phyloP scores from a whole-genome alignment of 192 early-diverging fungal species.

The Coemansia sp. region DNA sequence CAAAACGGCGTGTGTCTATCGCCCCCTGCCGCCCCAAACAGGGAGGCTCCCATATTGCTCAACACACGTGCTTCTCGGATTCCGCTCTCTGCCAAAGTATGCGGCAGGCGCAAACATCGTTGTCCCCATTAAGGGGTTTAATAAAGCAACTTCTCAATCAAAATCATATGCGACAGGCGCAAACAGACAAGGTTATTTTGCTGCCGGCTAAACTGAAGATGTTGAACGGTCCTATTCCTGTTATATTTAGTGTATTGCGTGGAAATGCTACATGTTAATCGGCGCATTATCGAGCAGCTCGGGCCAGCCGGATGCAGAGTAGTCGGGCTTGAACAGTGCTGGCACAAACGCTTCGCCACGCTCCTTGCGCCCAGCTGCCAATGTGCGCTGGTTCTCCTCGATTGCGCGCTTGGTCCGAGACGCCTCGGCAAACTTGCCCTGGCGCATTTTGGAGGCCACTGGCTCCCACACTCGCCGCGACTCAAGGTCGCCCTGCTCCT shows the following conservation, averaged over 20 bases:
- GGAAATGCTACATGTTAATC: slow-evolving; percentile 28
- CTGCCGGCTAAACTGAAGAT: too few species aligned
- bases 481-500: slow-evolving; percentile 63
- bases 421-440: slow-evolving; percentile 59
- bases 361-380: slow-evolving; percentile 53
- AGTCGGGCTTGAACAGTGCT: slow-evolving; percentile 61
- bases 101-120: not conserved
- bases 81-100: too few species aligned
- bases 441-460: slow-evolving; percentile 61
- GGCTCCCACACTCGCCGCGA: slow-evolving; percentile 62
- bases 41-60: too few species aligned
- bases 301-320: slow-evolving; percentile 45
- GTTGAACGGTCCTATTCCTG: too few species aligned
- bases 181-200: not conserved
- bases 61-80: too few species aligned
- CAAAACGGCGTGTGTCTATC: not conserved
- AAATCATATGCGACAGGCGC: not conserved
- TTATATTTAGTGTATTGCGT: not conserved
- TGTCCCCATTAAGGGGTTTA: too few species aligned
- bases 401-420: slow-evolving; percentile 66
- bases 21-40: not conserved
- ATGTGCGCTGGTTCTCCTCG: slow-evolving; percentile 65
- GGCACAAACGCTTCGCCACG: slow-evolving; percentile 56
- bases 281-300: slow-evolving; percentile 44
- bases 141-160: too few species aligned